Conservation (phyloP, 2,329 filamentous ascomycete species). For the Ascochyta koolunga region DNA sequence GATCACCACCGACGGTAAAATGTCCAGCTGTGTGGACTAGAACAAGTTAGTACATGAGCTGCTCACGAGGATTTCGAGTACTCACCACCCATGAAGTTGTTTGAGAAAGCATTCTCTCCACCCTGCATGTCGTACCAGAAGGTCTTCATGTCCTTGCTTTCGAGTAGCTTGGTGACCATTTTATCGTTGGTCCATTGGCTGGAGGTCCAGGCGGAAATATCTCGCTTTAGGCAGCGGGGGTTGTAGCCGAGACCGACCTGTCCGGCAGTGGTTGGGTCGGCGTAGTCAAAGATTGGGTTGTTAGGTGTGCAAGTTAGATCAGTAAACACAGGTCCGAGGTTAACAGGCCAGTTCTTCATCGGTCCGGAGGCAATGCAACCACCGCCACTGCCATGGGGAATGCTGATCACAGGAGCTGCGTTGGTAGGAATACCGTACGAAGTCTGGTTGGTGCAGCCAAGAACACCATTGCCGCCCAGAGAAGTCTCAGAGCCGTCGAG, state of each 20-base stretch:
- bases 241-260: conserved; percentile 33
- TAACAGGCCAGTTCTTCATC: conserved; percentile 54
- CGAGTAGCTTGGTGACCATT: conserved; percentile 32
- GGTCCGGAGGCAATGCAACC: conserved; percentile 61
- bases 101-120: conserved; percentile 34
- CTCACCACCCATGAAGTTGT: conserved; percentile 32
- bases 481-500: conserved; percentile 61
- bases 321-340: conserved; percentile 56
- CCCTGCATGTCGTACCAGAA: conserved; percentile 51
- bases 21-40: conserved; percentile 54
- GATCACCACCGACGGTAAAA: conserved; percentile 52
- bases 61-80: too few relatives aligned
- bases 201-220: conserved; percentile 39
- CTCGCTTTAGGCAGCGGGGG: conserved; percentile 47
- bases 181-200: conserved; percentile 37
- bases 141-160: conserved; percentile 41
- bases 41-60: too few relatives aligned
- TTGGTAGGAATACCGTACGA: conserved; percentile 34
- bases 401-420: conserved; percentile 32
- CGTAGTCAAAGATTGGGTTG: conserved; percentile 36
- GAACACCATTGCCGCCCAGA: conserved; percentile 53
- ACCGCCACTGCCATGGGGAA: conserved; percentile 59
- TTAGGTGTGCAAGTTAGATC: conserved; percentile 35
- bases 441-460: conserved; percentile 32
- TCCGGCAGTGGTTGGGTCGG: conserved; percentile 26